Evolutionary conservation across 441 rosid genomes (phyloP), one percentile per base, ranked within the genome.

Genomic region (Geranium incanum): DNA sequence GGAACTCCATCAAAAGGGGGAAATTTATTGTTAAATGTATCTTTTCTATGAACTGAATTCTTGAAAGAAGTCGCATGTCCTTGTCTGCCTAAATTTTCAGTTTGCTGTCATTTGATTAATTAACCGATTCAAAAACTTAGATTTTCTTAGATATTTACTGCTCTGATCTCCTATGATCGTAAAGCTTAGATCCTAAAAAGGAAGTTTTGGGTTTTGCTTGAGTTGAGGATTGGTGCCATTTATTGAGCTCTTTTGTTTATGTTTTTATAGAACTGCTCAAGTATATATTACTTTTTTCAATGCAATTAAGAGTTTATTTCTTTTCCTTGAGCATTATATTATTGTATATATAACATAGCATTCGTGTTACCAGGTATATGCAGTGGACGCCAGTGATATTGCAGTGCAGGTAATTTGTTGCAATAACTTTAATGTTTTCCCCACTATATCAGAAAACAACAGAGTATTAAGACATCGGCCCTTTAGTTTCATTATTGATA

Each of bases 321-420:
- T 60, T 19, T 60, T 33, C 21, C 36, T 59, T 70, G 37, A 60
- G 15, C 55, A 48, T 70, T 45, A 57, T 9, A 70, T 38, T 60
- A 7, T 15, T 16, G 1, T 39, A 8, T 41, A 60, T 60, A 21
- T 60, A 60, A 60, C 66, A 60, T 21, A 19, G 36, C 21, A 66
- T 74, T 71, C 75, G 36, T 71, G 65, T 72, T 73, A 41, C 68
- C 89, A 95, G 99, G 99, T 95, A 39, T 95, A 95, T 77, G 99
- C 97, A 37, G 94, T 95, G 79, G 97, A 95, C 81, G 99, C 99
- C 55, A 95, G 99, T 85, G 95, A 86, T 76, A 95, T 95, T 77
- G 97, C 99, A 23, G 85, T 88, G 72, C 99, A 92, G 97, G 99
- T 95, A 84, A 59, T 75, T n/a, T 66, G 69, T 60, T 79, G 36